Percentiles rank a stretch among this genome's conserved stretches.
These are phyloP conservation scores for Sclerotinia nivalis DNA, from an alignment of 2,329 filamentous ascomycete species.

Conservation along the genomic window DNA sequence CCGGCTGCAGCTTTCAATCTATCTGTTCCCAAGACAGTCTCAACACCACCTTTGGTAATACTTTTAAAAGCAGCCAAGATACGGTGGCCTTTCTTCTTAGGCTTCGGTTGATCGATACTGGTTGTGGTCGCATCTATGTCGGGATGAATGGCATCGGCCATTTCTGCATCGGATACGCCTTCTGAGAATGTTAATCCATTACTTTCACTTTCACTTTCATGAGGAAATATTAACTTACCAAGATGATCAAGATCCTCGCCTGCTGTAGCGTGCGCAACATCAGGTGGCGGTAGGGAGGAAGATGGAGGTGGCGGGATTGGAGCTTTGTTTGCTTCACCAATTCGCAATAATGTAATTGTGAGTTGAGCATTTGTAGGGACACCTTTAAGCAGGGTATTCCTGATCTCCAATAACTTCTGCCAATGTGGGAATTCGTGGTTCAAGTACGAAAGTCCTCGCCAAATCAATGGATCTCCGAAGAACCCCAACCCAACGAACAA, in stretches of 20 bases:
- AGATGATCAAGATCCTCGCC: conserved; percentile 54
- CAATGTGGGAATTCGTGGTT: conserved; percentile 68
- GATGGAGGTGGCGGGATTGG: conserved; percentile 69
- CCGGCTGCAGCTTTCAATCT: conserved; percentile 61
- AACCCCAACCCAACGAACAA: conserved; percentile 73
- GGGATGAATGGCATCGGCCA: conserved; percentile 44
- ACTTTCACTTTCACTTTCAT: not conserved
- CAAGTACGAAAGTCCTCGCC: conserved; percentile 57
- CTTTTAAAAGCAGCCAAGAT: conserved; percentile 65
- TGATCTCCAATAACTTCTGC: conserved; percentile 71
- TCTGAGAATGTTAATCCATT: conserved; percentile 29
- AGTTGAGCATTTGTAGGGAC: conserved; percentile 86
- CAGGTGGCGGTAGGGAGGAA: conserved; percentile 42
- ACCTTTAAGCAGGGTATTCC: conserved; percentile 76
- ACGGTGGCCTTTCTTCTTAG: conserved; percentile 37
- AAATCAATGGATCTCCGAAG: conserved; percentile 76
- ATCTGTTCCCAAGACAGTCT: conserved; percentile 71
- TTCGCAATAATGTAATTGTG: conserved; percentile 75
- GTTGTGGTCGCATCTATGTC: conserved; percentile 42
- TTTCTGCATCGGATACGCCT: conserved; percentile 37
- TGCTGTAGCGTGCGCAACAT: conserved; percentile 47
- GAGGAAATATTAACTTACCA: conserved; percentile 44
- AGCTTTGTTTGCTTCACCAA: conserved; percentile 78
- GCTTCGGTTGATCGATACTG: conserved; percentile 25
- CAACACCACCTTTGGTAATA: conserved; percentile 62